Conservation (phyloP, 2,329 filamentous ascomycete species). For the Metarhizium brunneum region DNA sequence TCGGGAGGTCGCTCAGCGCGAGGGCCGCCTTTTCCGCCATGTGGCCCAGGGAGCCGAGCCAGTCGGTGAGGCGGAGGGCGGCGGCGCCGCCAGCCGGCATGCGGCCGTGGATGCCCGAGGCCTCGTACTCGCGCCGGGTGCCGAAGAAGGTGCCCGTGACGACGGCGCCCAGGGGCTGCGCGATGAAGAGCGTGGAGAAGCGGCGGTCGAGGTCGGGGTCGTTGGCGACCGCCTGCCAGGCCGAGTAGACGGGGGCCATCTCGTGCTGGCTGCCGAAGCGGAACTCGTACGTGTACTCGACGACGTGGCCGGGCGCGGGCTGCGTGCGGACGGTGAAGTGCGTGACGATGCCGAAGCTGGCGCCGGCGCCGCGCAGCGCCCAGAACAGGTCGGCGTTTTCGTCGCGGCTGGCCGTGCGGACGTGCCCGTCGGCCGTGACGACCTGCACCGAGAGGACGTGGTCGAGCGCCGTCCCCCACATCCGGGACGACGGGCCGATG, state of each 20-base stretch:
- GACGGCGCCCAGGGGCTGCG: slow-evolving; percentile 42
- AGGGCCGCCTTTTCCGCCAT: slow-evolving; percentile 40
- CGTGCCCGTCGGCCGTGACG: slow-evolving; percentile 45
- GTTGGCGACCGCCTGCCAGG: slow-evolving; percentile 49
- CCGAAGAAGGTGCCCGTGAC: slow-evolving; percentile 56
- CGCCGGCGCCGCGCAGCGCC: slow-evolving; percentile 46
- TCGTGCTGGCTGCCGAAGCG: slow-evolving; percentile 37
- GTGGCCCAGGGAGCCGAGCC: slow-evolving; percentile 49
- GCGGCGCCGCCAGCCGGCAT: slow-evolving; percentile 33
- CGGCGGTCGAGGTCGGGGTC: slow-evolving; percentile 47
- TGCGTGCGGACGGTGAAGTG: slow-evolving; percentile 48
- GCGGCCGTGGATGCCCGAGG: slow-evolving; percentile 36
- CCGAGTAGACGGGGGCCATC: slow-evolving; percentile 39
- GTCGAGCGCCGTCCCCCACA: slow-evolving; percentile 49
- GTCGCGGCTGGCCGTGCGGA: slow-evolving; percentile 35
- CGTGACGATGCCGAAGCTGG: slow-evolving; percentile 47
- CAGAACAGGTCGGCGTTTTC: slow-evolving; percentile 46
- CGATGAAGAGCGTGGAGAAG: slow-evolving; percentile 47
- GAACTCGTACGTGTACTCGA: slow-evolving; percentile 50
- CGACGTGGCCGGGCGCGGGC: slow-evolving; percentile 41
- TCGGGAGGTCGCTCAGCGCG: slow-evolving; percentile 35
- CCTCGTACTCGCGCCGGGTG: slow-evolving; percentile 43
- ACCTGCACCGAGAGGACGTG: slow-evolving; percentile 46
- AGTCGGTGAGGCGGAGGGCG: slow-evolving; percentile 47
- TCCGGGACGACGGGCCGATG: slow-evolving; percentile 46